Base-by-base conservation (phyloP, 345 rosid genomes). In the Lepidium aucheri region DNA sequence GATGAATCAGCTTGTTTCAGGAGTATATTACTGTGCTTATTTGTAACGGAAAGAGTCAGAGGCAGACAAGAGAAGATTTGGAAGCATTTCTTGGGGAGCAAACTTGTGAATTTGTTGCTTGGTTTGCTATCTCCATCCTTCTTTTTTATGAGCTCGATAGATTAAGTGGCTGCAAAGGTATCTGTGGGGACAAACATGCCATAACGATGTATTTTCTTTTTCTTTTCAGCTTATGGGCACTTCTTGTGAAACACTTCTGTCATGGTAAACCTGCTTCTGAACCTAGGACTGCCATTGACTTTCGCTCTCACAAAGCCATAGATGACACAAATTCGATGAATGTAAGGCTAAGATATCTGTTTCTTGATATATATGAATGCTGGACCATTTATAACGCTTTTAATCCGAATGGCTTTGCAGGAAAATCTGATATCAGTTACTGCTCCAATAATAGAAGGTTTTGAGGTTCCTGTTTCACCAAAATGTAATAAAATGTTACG, bases 21-120 rank as follows among this genome's bases (percentile, higher is more conserved):
- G 81, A 74, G 15, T 78, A 78, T 33, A 41, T 70, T 60, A 62
- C 67, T 6, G 60, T 78, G 70, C 72, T 70, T 66, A 64, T 78
- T 28, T 78, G 81, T 66, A 78, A 70, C 34, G 81, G 81, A 10
- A 74, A 78, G 76, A 50, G 55, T 56, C 74, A 74, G 51, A 44
- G 56, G 4, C 78, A 74, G 59, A 64, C 68, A 24, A 57, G 43
- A 52, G 67, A 74, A 24, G 73, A 78, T 44, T 67, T 78, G 65
- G 71, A 70, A n/a, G 76, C 78, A 6, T 74, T 78, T 70, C 81
- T 78, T 44, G 74, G 71, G 38, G 52, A 70, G 28, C 35, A 55
- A 46, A 49, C 76, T 59, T 41, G 33, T 8, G 56, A 51, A 61
- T 74, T 78, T 51, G 74, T 70, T 41, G 41, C 71, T 33, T 74